These are phyloP conservation scores for Emiliania huxleyi DNA, from an alignment of 78 protist genomes.

Conservation along the genomic window DNA sequence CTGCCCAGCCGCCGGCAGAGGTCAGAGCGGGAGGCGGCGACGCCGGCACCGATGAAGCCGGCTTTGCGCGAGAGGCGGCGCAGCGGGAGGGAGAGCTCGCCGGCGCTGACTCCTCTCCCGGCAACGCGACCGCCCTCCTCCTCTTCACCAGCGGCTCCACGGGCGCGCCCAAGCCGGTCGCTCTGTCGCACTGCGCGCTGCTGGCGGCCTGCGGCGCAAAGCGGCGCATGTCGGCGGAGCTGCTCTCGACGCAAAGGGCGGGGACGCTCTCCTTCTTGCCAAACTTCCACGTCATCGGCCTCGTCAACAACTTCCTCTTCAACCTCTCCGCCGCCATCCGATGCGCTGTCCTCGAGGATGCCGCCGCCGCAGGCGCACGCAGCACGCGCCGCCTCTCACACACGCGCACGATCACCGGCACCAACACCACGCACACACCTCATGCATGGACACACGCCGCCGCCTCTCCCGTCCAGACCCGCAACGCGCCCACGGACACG, in stretches of 20 bases:
- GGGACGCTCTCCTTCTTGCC: neutral
- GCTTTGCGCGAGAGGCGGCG: too few relatives aligned
- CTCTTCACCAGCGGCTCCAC: constrained; percentile 57
- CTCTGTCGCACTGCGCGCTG: neutral
- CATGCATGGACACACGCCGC: too few relatives aligned
- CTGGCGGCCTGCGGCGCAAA: neutral
- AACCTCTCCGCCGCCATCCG: neutral
- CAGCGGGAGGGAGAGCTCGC: too few relatives aligned
- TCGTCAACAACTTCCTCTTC: neutral
- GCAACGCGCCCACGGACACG: too few relatives aligned
- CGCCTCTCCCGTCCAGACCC: too few relatives aligned
- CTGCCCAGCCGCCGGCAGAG: too few relatives aligned
- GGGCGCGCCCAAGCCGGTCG: constrained; percentile 49
- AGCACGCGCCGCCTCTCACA: neutral
- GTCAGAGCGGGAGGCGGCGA: too few relatives aligned
- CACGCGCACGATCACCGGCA: neutral
- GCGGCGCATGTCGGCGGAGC: neutral
- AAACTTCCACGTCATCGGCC: neutral
- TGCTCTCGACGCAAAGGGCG: neutral
- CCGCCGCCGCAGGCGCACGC: neutral
- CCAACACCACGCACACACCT: too few relatives aligned
- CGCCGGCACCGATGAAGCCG: too few relatives aligned
- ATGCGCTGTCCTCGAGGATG: neutral
- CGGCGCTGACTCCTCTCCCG: too few relatives aligned
- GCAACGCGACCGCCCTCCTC: too few relatives aligned